phyloP scores from a whole-genome alignment of 2,329 filamentous ascomycete genomes.

The Pyricularia sp. region DNA sequence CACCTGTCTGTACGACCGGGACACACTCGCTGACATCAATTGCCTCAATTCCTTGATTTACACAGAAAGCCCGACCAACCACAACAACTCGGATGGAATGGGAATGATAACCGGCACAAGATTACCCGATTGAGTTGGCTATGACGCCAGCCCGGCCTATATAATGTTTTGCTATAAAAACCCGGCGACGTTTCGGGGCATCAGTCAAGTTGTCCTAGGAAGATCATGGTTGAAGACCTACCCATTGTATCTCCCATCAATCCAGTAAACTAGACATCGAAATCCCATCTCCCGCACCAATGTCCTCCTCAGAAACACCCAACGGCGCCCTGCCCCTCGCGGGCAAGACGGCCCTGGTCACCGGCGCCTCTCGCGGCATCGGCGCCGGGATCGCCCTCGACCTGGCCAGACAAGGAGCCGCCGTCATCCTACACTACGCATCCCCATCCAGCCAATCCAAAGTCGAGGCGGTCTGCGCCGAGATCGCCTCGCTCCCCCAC shows the following conservation, averaged over 20 bases:
- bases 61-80: not conserved
- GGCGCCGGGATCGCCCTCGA: constrained; percentile 58
- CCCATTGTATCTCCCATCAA: too few relatives aligned
- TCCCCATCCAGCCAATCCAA: not conserved
- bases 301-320: not conserved
- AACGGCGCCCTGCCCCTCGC: not conserved
- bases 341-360: constrained; percentile 19
- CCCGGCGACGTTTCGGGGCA: not conserved
- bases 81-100: not conserved
- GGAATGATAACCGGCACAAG: not conserved
- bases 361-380: constrained; percentile 41
- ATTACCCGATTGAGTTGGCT: not conserved
- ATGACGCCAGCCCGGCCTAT: not conserved
- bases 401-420: constrained; percentile 55
- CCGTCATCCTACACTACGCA: constrained; percentile 59
- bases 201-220: not conserved
- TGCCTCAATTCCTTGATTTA: not conserved
- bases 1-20: not conserved
- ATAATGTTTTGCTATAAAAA: not conserved
- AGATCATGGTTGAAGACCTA: not conserved
- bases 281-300: not conserved
- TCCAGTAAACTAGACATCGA: not conserved
- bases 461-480: constrained; percentile 6
- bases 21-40: not conserved
- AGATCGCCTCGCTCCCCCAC: not conserved